phyloP scores from a whole-genome alignment of 352 stramenopile genomes.

The Phytophthora meadii region DNA sequence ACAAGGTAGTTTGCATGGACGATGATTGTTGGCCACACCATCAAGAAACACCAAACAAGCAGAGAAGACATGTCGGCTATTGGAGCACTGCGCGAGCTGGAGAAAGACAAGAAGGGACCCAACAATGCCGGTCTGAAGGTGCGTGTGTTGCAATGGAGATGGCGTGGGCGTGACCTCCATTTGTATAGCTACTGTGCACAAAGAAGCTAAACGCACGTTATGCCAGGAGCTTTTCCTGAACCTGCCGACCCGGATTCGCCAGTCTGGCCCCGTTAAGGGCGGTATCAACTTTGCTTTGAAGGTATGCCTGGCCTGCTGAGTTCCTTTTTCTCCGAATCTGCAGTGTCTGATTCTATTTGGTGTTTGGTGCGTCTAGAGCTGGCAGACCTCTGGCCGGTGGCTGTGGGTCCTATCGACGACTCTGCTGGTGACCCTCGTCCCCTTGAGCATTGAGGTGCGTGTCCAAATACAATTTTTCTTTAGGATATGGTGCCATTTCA shows the following conservation, averaged over 20 bases:
- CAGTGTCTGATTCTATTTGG: constrained; percentile 11
- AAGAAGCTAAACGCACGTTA: constrained; percentile 16
- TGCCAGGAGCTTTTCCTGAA: constrained; percentile 73
- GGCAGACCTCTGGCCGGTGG: constrained; percentile 67
- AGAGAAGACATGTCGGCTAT: constrained; percentile 79
- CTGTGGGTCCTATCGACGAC: constrained; percentile 87
- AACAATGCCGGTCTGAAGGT: constrained; percentile 72
- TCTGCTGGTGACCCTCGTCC: constrained; percentile 85
- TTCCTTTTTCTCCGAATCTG: neutral
- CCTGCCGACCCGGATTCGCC: constrained; percentile 69
- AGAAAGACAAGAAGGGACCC: constrained; percentile 84
- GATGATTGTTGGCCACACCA: constrained; percentile 48
- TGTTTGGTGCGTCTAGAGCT: constrained; percentile 45
- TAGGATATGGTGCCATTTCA: too few relatives aligned
- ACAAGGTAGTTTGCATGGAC: neutral
- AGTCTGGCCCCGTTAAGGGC: constrained; percentile 69
- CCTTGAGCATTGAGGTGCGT: constrained; percentile 85
- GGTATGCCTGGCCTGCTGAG: constrained; percentile 25
- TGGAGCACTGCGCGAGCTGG: constrained; percentile 79
- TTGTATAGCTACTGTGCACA: neutral
- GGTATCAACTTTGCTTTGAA: constrained; percentile 63
- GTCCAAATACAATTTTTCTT: neutral
- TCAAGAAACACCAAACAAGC: constrained; percentile 28
- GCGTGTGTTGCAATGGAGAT: neutral
- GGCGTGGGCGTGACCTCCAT: neutral